These are phyloP conservation scores for Dothistroma pini DNA, from an alignment of 2,329 filamentous ascomycete genomes.

Conservation along the genomic window DNA sequence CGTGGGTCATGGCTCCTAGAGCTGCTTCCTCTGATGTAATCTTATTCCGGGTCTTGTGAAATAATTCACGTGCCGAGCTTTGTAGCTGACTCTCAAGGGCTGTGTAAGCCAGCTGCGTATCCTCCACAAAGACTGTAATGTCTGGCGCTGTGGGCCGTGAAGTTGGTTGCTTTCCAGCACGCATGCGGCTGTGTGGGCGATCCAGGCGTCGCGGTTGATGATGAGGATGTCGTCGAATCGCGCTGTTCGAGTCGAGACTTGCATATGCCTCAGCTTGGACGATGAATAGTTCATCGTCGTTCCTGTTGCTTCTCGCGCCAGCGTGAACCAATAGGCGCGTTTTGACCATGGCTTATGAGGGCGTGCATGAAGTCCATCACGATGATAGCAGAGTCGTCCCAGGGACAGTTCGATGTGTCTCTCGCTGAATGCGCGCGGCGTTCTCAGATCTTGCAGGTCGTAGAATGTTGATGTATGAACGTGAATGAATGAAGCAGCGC, in stretches of 20 bases:
- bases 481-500: not conserved
- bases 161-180: not conserved
- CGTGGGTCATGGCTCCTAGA: not conserved
- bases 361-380: not conserved
- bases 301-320: slow-evolving; percentile 41
- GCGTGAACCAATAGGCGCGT: slow-evolving; percentile 43
- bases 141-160: not conserved
- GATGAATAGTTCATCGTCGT: slow-evolving; percentile 42
- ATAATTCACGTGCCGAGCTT: not conserved
- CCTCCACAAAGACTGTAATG: slow-evolving; percentile 33
- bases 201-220: slow-evolving; percentile 10
- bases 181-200: slow-evolving; percentile 1
- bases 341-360: not conserved
- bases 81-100: slow-evolving; percentile 42
- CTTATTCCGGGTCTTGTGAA: slow-evolving; percentile 2
- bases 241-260: not conserved
- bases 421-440: not conserved
- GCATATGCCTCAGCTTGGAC: slow-evolving; percentile 41
- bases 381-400: not conserved
- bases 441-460: not conserved
- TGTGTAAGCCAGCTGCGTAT: slow-evolving; percentile 42
- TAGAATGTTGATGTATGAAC: not conserved
- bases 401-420: not conserved
- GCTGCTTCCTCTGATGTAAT: not conserved
- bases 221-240: slow-evolving; percentile 28